Evolutionary conservation across 768 basidiomycete genomes (phyloP), one percentile per base, ranked within the genome.

Genomic region (Cantharellus anzutake): DNA sequence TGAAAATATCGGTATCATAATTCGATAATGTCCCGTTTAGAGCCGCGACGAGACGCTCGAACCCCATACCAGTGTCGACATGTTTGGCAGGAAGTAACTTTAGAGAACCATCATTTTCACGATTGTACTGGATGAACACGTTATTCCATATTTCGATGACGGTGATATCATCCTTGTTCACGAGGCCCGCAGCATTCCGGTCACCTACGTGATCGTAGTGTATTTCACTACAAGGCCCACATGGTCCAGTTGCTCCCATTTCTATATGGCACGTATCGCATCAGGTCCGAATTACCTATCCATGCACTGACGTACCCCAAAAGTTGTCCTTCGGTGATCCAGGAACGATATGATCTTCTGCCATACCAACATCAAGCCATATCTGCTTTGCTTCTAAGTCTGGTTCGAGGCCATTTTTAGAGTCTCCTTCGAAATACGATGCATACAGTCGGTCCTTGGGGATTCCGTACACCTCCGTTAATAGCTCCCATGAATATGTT

Each of bases 61-160:
- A 99, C 50, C 96, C 96, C 93, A 99, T 92, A 57, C 96, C 96
- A 3, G 96, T 99, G 69, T 99, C 96, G 63, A 99, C 87, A 66
- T 99, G 96, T 71, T 92, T 91, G 40, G 83, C 80, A 35, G 96
- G 96, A 11, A 99, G 78, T 0, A 79, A 61, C 58, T 78, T 81
- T 14, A 99, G 78, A 20, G 82, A 80, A 44, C 86, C 85, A 60
- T 93, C 86, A 51, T 81, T 79, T 70, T 98, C 94, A 53, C 96
- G 86, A 69, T 99, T 98, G 75, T 86, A 99, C 67, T 97, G 93
- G 68, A 99, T 98, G 70, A 97, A 99, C 60, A 99, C 96, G 69
- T 96, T 97, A 75, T 99, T 99, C 96, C 96, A 99, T 65, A 99
- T 93, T 71, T 94, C 91, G 60, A 99, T 78, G 4, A 99, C 96